Base-by-base conservation (phyloP, 1,284 basidiomycete genomes). In the Pisolithus thermaeus region DNA sequence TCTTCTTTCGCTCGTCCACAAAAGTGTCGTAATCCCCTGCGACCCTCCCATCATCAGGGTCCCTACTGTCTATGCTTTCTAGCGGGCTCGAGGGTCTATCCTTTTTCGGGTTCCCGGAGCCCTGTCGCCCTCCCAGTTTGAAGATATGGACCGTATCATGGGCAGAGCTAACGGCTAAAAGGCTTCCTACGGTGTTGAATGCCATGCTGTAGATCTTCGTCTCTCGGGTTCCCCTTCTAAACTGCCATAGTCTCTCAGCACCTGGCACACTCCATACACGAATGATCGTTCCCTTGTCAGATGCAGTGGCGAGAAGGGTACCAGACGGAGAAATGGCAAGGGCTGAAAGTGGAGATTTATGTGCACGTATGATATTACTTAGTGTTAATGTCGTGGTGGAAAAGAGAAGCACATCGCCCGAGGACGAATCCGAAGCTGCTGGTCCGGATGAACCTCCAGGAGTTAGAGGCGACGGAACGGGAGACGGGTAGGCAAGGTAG, bases 131-230 rank as follows among this genome's bases (percentile, higher is more conserved):
- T 2, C 63, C 66, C 9, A 99, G 76, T 66, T 92, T 92, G 75
- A 97, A 99, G 47, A 99, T 89, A 70, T 99, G 97, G 35, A 99
- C 94, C 7, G 96, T 99, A 59, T 94, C 94, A 56, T 94, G 92
- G 57, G 94, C 96, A 7, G 84, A 89, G 61, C 87, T 90, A 7
- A 97, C 95, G 3, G 92, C 92, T 14, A 99, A 72, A 12, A 99
- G 69, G 3, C 85, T 88, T 18, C 83, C 84, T 36, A 92, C 84
- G 3, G 84, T 70, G 64, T 99, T 99, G 71, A 97, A 98, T 60
- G 87, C 92, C 71, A 99, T 90, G 43, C 85, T 90, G 63, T 90
- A 92, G 61, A 99, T 97, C 63, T 80, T 76, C 3, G 93, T 85
- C 55, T 90, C 88, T 44, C 93, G 79, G 36, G 89, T 89, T 2